phyloP scores from a whole-genome alignment of 257 asterid species.

The Catharanthus roseus region DNA sequence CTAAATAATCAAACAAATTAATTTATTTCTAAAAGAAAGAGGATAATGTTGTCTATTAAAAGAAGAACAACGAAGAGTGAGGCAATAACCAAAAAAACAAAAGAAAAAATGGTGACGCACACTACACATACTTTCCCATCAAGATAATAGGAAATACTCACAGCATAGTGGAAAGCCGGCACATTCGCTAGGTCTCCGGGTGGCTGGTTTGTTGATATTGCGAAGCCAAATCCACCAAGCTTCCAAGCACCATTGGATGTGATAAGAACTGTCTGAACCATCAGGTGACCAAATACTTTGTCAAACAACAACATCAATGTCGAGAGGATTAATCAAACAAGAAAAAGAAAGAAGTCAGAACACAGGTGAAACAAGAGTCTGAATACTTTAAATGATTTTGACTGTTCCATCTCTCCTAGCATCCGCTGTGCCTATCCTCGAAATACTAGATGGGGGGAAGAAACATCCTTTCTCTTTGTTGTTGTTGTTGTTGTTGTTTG shows the following conservation, averaged over 20 bases:
- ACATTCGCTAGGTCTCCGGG: conserved; percentile 49
- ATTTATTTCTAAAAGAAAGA: not conserved
- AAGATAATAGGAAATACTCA: conserved; percentile 40
- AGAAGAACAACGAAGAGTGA: not conserved
- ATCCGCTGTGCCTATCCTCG: not conserved
- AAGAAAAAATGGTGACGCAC: not conserved
- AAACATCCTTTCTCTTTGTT: too few relatives aligned
- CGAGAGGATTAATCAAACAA: not conserved
- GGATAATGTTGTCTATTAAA: not conserved
- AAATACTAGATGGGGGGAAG: not conserved
- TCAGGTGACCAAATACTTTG: conserved; percentile 16
- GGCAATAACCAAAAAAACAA: not conserved
- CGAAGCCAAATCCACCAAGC: conserved; percentile 94
- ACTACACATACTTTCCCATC: not conserved
- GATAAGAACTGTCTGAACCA: conserved; percentile 70
- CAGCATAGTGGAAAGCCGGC: conserved; percentile 92
- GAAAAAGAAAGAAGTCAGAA: too few relatives aligned
- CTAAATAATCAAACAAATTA: not conserved
- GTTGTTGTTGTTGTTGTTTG: too few relatives aligned
- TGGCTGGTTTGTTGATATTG: conserved; percentile 65
- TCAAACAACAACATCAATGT: conserved; percentile 15
- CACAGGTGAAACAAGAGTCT: not conserved
- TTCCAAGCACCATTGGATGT: conserved; percentile 99
- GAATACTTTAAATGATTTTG: too few relatives aligned
- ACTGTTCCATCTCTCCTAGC: not conserved